A percentile compares a stretch with the other conserved stretches of the same genome.
These are phyloP conservation scores for Hypoxylon sp. DNA, from an alignment of 2,329 filamentous ascomycete species.

Conservation along the genomic window DNA sequence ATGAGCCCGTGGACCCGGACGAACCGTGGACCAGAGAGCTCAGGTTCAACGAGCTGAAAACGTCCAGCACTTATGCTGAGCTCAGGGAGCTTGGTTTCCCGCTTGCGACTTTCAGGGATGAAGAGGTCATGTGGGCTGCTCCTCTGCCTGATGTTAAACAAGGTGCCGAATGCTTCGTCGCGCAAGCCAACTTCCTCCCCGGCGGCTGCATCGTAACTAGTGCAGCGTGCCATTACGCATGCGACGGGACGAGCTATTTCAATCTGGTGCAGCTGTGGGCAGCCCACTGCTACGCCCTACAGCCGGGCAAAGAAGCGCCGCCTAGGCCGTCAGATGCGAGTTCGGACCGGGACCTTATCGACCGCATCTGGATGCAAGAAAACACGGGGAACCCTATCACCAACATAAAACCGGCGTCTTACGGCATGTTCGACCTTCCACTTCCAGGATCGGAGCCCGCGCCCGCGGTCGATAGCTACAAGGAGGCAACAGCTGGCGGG, in stretches of 20 bases:
- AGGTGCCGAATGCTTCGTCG: conserved; percentile 29
- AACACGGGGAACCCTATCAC: background rate
- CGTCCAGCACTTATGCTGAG: conserved; percentile 14
- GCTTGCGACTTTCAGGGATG: conserved; percentile 23
- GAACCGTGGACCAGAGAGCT: conserved; percentile 46
- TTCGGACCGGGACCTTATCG: conserved; percentile 12
- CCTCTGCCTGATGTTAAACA: conserved; percentile 10
- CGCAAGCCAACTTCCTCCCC: conserved; percentile 34
- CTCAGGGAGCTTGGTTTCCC: conserved; percentile 33
- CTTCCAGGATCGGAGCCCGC: no score
- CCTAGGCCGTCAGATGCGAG: background rate
- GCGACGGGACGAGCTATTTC: conserved; percentile 14
- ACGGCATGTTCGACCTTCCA: background rate
- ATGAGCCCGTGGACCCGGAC: background rate
- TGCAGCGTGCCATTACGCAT: conserved; percentile 9
- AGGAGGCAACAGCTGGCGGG: no score
- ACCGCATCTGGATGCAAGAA: conserved; percentile 18
- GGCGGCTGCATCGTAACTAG: conserved; percentile 27
- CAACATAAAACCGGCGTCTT: background rate
- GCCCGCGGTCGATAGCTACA: no score
- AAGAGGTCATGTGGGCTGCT: conserved; percentile 6
- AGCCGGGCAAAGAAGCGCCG: background rate
- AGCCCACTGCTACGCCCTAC: conserved; percentile 9
- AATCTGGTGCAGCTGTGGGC: conserved; percentile 19
- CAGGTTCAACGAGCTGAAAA: conserved; percentile 45